Evolutionary conservation across 176 grass and related monocot species (phyloP).

Genomic region (Elaeis guineensis): DNA sequence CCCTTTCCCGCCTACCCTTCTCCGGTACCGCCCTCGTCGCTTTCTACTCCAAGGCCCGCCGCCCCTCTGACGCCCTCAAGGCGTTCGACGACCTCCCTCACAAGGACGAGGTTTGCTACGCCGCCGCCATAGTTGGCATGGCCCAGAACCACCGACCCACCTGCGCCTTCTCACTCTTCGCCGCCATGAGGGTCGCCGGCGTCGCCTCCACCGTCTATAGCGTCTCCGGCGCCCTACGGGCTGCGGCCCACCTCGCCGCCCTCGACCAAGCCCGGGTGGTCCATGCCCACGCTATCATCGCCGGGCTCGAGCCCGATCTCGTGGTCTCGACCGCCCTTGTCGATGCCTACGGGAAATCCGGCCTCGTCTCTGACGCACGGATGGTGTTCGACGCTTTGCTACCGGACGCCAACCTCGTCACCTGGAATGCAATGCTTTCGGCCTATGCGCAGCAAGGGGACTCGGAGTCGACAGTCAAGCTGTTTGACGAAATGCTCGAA

Average conservation of each 20-base stretch:
- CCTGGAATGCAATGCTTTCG: constrained; percentile 32
- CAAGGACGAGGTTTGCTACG: constrained; percentile 28
- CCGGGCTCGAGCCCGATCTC: constrained; percentile 23
- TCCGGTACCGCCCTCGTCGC: constrained; percentile 15
- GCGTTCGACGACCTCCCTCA: constrained; percentile 39
- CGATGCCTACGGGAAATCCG: constrained; percentile 42
- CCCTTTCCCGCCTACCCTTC: constrained; percentile 22
- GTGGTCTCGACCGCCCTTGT: constrained; percentile 27
- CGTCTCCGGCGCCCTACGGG: constrained; percentile 22
- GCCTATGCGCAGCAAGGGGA: constrained; percentile 31
- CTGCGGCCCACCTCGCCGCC: constrained; percentile 19
- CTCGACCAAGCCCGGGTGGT: constrained; percentile 25
- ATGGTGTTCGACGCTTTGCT: constrained; percentile 26
- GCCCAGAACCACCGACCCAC: constrained; percentile 18
- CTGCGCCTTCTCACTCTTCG: constrained; percentile 20
- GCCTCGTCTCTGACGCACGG: constrained; percentile 17
- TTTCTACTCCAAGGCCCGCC: constrained; percentile 17
- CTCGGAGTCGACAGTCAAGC: not conserved
- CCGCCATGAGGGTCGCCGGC: constrained; percentile 8
- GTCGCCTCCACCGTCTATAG: constrained; percentile 29
- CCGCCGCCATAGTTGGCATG: constrained; percentile 28
- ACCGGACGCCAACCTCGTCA: constrained; percentile 18
- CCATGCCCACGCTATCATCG: constrained; percentile 29
- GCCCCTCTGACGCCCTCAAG: constrained; percentile 3
- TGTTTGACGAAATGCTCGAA: constrained; percentile 29